These are phyloP conservation scores for Penicillium goetzii DNA, from an alignment of 495 filamentous ascomycete species.

Conservation along the genomic window DNA sequence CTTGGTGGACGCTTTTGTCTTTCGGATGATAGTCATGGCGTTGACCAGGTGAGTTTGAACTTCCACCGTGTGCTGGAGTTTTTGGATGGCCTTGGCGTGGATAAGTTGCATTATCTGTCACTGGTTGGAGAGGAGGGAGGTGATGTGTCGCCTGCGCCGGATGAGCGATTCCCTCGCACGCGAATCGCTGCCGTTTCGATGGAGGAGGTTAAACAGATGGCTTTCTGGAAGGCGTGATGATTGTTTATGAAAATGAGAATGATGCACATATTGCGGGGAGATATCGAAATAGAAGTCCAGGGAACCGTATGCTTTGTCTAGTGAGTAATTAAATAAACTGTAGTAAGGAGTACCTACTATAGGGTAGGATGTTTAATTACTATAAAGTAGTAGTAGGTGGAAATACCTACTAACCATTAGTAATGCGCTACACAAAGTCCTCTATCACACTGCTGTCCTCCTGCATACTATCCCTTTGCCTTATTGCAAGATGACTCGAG, in stretches of 20 bases:
- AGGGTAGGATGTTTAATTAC: too few species aligned
- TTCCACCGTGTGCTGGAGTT: slow-evolving; percentile 65
- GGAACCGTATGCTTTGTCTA: too few species aligned
- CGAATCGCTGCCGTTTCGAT: slow-evolving; percentile 32
- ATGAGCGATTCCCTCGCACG: slow-evolving; percentile 49
- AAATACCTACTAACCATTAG: too few species aligned
- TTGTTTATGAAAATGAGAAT: background rate
- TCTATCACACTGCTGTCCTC: too few species aligned
- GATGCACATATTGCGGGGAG: background rate
- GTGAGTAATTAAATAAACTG: too few species aligned
- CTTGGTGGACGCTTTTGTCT: slow-evolving; percentile 82
- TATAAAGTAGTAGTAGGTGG: too few species aligned
- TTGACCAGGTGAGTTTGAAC: slow-evolving; percentile 76
- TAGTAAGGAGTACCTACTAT: too few species aligned
- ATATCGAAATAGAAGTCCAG: too few species aligned
- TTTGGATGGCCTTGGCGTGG: slow-evolving; percentile 52
- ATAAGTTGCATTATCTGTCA: slow-evolving; percentile 45
- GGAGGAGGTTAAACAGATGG: slow-evolving; percentile 31
- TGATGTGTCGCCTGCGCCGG: slow-evolving; percentile 28
- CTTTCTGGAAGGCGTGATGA: slow-evolving; percentile 25
- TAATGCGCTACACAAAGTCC: too few species aligned
- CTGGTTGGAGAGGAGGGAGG: slow-evolving; percentile 27
- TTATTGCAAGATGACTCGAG: too few species aligned
- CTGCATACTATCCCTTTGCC: too few species aligned
- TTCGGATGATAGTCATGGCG: slow-evolving; percentile 88